Percentiles rank a stretch among this genome's conserved stretches.
phyloP scores from a whole-genome alignment of 495 filamentous ascomycete species.

The Neurospora africana region DNA sequence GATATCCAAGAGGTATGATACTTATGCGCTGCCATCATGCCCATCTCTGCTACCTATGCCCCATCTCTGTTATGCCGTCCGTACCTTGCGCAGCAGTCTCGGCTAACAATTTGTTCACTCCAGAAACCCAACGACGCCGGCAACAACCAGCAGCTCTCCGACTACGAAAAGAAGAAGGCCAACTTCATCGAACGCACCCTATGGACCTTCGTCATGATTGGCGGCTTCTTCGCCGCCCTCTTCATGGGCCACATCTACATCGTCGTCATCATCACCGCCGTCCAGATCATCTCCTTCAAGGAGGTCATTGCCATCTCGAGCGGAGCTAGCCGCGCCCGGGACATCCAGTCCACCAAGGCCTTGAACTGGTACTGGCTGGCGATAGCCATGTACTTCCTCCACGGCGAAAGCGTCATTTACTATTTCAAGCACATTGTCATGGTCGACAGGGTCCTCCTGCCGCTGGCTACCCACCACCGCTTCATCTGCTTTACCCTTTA shows the following conservation, averaged over 20 bases:
- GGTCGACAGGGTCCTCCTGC: slow-evolving; percentile 85
- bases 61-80: background rate
- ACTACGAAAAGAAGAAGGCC: slow-evolving; percentile 97
- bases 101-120: slow-evolving; percentile 5
- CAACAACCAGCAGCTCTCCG: slow-evolving; percentile 33
- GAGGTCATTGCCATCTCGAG: slow-evolving; percentile 98
- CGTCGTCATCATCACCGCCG: slow-evolving; percentile 76
- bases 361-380: slow-evolving; percentile 99
- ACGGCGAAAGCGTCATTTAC: slow-evolving; percentile 97
- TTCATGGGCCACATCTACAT: slow-evolving; percentile 97
- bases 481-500: slow-evolving; percentile 99
- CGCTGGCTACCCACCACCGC: slow-evolving; percentile 92
- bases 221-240: slow-evolving; percentile 77
- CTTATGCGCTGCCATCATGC: background rate
- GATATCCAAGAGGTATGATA: slow-evolving; percentile 31
- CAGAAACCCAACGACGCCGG: slow-evolving; percentile 23
- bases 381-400: slow-evolving; percentile 98
- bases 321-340: slow-evolving; percentile 81
- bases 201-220: slow-evolving; percentile 98
- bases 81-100: too few species aligned
- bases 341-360: slow-evolving; percentile 86
- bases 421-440: slow-evolving; percentile 98
- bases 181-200: slow-evolving; percentile 95
- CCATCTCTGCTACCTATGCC: too few species aligned
- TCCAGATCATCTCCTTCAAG: slow-evolving; percentile 97